These are phyloP conservation scores for Boletus patriciae DNA, from an alignment of 768 basidiomycete species.

Conservation along the genomic window DNA sequence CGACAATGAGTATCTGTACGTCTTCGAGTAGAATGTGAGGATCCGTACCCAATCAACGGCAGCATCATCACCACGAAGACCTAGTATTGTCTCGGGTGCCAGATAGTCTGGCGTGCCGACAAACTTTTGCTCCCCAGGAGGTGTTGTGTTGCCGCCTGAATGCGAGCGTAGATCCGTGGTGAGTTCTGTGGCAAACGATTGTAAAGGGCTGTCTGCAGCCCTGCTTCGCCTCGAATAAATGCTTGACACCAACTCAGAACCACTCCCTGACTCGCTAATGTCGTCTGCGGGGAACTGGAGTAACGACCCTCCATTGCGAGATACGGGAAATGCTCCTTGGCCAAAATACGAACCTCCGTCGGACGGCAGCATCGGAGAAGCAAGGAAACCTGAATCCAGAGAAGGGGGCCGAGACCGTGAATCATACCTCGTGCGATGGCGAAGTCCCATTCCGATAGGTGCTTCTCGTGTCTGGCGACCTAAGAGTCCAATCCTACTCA, in stretches of 20 bases:
- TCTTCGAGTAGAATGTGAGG: slow-evolving; percentile 10
- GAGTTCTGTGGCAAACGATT: slow-evolving; percentile 84
- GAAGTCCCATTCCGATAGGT: slow-evolving; percentile 42
- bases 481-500: slow-evolving; percentile 95
- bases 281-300: slow-evolving; percentile 76
- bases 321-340: slow-evolving; percentile 59
- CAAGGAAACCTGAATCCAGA: slow-evolving; percentile 74
- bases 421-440: slow-evolving; percentile 55
- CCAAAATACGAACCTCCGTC: slow-evolving; percentile 83
- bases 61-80: slow-evolving; percentile 91
- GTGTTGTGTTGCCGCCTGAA: slow-evolving; percentile 59
- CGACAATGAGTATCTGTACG: slow-evolving; percentile 14
- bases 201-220: slow-evolving; percentile 71
- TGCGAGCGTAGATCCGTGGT: slow-evolving; percentile 82
- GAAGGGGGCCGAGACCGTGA: slow-evolving; percentile 82
- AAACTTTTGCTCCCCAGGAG: slow-evolving; percentile 87
- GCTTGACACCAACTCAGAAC: slow-evolving; percentile 70
- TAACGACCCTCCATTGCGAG: slow-evolving; percentile 63
- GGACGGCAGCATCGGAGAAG: slow-evolving; percentile 68
- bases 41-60: slow-evolving; percentile 92
- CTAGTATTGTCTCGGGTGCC: slow-evolving; percentile 93
- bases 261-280: slow-evolving; percentile 79
- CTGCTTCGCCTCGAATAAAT: slow-evolving; percentile 53
- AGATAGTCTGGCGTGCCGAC: slow-evolving; percentile 98
- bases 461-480: slow-evolving; percentile 90